phyloP scores from a whole-genome alignment of 371 early-diverging fungal genomes.

The Umbelopsis sp. region DNA sequence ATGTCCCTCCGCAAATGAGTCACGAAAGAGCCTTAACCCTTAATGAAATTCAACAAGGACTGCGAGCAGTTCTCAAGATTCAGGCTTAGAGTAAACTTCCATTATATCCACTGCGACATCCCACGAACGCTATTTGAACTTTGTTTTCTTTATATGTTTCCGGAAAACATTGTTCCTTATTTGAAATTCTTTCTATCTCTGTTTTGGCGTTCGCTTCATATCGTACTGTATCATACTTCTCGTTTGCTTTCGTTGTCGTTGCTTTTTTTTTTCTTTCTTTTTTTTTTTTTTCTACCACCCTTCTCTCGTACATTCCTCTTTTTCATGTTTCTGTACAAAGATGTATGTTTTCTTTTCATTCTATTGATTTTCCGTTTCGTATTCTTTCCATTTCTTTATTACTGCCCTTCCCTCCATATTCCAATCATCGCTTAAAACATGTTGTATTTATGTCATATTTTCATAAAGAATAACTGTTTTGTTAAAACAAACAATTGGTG shows the following conservation, averaged over 20 bases:
- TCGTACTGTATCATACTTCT: constrained; percentile 7
- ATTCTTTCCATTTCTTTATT: neutral
- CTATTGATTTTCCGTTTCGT: neutral
- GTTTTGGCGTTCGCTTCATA: neutral
- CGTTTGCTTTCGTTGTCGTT: constrained; percentile 3
- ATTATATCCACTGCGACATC: constrained; percentile 11
- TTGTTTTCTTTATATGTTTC: constrained; percentile 10
- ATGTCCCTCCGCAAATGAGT: constrained; percentile 16
- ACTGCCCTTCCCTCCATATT: neutral
- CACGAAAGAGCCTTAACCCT: constrained; percentile 34
- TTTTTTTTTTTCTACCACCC: neutral
- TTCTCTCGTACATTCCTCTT: neutral
- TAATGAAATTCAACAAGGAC: constrained; percentile 50
- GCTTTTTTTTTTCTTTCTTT: neutral
- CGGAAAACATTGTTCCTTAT: neutral
- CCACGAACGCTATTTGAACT: neutral
- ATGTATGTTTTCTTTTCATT: neutral
- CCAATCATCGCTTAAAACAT: neutral
- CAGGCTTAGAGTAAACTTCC: neutral
- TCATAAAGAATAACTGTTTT: constrained; percentile 2
- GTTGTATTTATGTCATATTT: neutral
- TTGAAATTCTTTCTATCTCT: neutral
- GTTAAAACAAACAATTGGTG: neutral
- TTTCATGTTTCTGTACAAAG: neutral
- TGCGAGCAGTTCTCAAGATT: constrained; percentile 53